Conservation (phyloP, 2,329 filamentous ascomycete species). For the Akanthomyces lecanii region DNA sequence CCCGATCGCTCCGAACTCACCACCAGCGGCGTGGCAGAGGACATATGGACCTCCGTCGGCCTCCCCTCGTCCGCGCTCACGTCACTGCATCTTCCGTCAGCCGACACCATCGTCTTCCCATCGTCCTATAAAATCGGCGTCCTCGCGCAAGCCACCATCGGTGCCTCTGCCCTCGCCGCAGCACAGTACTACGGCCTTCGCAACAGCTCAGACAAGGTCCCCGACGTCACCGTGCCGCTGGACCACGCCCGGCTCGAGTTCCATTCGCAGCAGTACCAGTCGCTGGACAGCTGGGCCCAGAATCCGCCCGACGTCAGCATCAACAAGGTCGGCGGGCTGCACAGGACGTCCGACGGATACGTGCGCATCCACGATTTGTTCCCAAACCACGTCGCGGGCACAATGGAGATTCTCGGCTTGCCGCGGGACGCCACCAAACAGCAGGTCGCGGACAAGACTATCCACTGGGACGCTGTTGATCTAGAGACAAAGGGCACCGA, state of each 20-base stretch:
- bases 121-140: constrained; percentile 35
- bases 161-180: constrained; percentile 46
- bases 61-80: not conserved
- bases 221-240: constrained; percentile 38
- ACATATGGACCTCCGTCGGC: not conserved
- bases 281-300: constrained; percentile 39
- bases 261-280: constrained; percentile 51
- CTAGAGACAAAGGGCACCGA: no score
- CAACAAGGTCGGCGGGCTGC: constrained; percentile 48
- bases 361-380: constrained; percentile 37
- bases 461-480: no score
- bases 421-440: no score
- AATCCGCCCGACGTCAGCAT: constrained; percentile 25
- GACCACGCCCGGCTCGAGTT: constrained; percentile 49
- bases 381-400: no score
- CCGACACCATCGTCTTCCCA: constrained; percentile 8
- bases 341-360: constrained; percentile 47
- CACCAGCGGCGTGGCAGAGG: not conserved
- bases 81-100: not conserved
- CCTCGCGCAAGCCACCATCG: constrained; percentile 49
- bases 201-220: constrained; percentile 26
- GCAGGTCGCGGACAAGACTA: no score
- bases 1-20: not conserved
- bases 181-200: constrained; percentile 40
- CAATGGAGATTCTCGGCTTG: no score